A percentile compares a stretch with the other conserved stretches of the same genome.
These are phyloP conservation scores for Elsinoe arachidis DNA, from an alignment of 2,329 filamentous ascomycete species.

Conservation along the genomic window DNA sequence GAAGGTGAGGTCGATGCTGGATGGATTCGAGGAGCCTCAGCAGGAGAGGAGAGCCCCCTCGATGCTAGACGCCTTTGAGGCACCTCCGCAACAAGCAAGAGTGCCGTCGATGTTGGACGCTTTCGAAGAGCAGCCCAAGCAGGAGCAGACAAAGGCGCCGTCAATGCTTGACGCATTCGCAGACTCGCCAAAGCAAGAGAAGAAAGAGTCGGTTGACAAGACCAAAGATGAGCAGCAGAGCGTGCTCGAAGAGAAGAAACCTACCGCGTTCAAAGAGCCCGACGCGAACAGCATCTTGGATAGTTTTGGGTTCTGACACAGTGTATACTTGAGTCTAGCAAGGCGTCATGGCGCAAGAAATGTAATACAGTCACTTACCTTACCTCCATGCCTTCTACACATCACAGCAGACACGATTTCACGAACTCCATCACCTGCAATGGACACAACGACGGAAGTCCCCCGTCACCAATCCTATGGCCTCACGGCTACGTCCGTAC, in stretches of 20 bases:
- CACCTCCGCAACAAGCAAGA: slow-evolving; percentile 12
- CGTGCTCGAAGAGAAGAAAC: slow-evolving; percentile 39
- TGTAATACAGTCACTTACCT: neutral
- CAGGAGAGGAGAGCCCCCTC: neutral
- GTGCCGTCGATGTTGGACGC: slow-evolving; percentile 19
- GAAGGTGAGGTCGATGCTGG: slow-evolving; percentile 19
- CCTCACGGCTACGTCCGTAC: too few relatives aligned
- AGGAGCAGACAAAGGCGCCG: slow-evolving; percentile 30
- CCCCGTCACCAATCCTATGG: too few relatives aligned
- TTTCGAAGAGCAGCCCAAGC: slow-evolving; percentile 20
- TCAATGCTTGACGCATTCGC: slow-evolving; percentile 17
- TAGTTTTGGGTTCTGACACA: slow-evolving; percentile 76
- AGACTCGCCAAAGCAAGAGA: slow-evolving; percentile 25
- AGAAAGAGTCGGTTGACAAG: slow-evolving; percentile 31
- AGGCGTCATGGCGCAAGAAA: neutral
- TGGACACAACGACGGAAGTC: too few relatives aligned
- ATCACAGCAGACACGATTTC: too few relatives aligned
- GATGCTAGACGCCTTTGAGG: slow-evolving; percentile 22
- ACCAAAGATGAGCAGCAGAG: slow-evolving; percentile 20
- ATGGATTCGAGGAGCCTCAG: slow-evolving; percentile 12
- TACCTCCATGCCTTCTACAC: neutral
- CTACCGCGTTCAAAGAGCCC: slow-evolving; percentile 85
- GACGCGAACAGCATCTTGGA: slow-evolving; percentile 81
- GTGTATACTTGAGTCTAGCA: neutral
- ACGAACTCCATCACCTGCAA: too few relatives aligned